phyloP scores from a whole-genome alignment of 208 protist genomes.

The Crithidia mellificae region DNA sequence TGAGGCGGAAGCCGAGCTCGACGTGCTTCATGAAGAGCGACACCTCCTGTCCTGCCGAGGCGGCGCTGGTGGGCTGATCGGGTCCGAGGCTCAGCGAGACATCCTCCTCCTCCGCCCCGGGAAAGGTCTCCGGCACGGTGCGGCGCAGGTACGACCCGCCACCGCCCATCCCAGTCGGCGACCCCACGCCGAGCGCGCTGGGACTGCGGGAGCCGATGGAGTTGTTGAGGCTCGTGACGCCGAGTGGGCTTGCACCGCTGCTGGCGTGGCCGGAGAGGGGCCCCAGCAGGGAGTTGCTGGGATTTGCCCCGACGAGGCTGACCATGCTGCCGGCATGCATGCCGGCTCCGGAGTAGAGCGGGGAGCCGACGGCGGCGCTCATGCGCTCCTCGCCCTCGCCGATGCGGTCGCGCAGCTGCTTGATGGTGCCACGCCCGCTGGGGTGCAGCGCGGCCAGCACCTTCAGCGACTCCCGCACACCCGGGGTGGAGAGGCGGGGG shows the following conservation, averaged over 20 bases:
- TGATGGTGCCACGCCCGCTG: conserved; percentile 63
- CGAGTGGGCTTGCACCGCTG: conserved; percentile 1
- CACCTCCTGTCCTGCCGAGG: conserved; percentile 50
- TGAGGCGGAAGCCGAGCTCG: conserved; percentile 71
- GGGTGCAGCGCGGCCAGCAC: conserved; percentile 75
- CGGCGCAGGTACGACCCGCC: conserved; percentile 33
- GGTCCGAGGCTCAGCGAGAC: conserved; percentile 23
- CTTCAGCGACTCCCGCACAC: conserved; percentile 77
- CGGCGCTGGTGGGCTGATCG: not conserved
- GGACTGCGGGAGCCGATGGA: conserved; percentile 15
- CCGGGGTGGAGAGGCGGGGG: conserved; percentile 72
- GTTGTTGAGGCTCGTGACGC: conserved; percentile 11
- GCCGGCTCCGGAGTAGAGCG: conserved; percentile 18
- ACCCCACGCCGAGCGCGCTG: conserved; percentile 10
- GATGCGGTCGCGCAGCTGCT: conserved; percentile 66
- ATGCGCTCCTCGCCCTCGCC: conserved; percentile 48
- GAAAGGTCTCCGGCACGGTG: conserved; percentile 25
- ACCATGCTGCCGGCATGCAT: conserved; percentile 19
- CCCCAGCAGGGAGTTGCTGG: conserved; percentile 24
- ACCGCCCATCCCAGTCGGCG: conserved; percentile 8
- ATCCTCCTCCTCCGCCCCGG: conserved; percentile 28
- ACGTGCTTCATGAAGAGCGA: conserved; percentile 86
- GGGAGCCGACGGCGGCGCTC: conserved; percentile 13
- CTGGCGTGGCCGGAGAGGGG: conserved; percentile 21
- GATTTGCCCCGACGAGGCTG: conserved; percentile 22